Percentiles rank a stretch among this genome's conserved stretches.
phyloP scores from a whole-genome alignment of 148 eudicot species.

The Rhododendron molle region DNA sequence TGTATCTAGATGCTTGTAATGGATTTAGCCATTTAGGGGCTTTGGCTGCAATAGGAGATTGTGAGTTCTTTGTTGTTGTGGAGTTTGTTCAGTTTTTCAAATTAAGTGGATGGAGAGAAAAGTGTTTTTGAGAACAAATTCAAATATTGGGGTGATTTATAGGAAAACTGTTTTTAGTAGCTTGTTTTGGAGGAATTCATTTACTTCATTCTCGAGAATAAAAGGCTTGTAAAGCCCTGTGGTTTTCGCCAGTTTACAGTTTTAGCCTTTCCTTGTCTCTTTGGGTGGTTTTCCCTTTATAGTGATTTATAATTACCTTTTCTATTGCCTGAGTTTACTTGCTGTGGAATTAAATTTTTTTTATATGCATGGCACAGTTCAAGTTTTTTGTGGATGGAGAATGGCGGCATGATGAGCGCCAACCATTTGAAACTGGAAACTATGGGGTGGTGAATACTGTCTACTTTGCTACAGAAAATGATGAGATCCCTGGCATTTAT shows the following conservation, averaged over 20 bases:
- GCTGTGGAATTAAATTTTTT: not conserved
- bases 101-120: not conserved
- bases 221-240: not conserved
- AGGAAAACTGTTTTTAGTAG: not conserved
- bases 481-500: slow-evolving; percentile 33
- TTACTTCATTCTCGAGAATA: not conserved
- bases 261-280: not conserved
- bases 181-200: not conserved
- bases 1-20: not conserved
- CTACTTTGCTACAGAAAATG: slow-evolving; percentile 44
- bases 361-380: slow-evolving; percentile 41
- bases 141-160: not conserved
- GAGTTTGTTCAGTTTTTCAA: not conserved
- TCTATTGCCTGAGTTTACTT: not conserved
- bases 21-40: not conserved
- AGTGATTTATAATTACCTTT: not conserved
- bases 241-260: not conserved
- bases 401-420: slow-evolving; percentile 76
- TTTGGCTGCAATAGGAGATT: not conserved
- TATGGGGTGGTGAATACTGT: slow-evolving; percentile 71
- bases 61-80: not conserved
- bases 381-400: slow-evolving; percentile 83
- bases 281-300: not conserved
- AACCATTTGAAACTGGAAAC: slow-evolving; percentile 48
- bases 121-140: not conserved